These are phyloP conservation scores for Citrus mangshanensis DNA, from an alignment of 345 rosid genomes.

Conservation along the genomic window DNA sequence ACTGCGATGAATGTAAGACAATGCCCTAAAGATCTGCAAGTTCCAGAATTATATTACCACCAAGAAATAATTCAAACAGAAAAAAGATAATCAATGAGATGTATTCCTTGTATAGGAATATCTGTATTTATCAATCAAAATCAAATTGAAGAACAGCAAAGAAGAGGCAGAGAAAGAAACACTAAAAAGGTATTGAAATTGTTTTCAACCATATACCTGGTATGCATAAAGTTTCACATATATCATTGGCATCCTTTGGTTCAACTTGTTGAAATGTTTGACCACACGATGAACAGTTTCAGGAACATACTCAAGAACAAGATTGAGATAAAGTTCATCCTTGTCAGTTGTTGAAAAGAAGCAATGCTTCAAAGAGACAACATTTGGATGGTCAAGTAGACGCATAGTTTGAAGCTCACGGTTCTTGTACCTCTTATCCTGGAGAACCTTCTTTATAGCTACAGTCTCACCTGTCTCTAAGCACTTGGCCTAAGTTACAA, in stretches of 20 bases:
- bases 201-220: conserved; percentile 46
- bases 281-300: conserved; percentile 92
- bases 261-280: conserved; percentile 88
- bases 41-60: conserved; percentile 2
- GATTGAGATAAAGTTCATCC: conserved; percentile 92
- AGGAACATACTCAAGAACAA: conserved; percentile 96
- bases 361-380: conserved; percentile 87
- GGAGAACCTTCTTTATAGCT: conserved; percentile 96
- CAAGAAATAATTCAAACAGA: not conserved
- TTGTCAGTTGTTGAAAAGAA: conserved; percentile 96
- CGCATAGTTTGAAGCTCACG: conserved; percentile 99
- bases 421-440: conserved; percentile 96
- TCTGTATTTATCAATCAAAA: not conserved
- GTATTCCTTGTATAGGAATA: not conserved
- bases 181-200: not conserved
- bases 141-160: not conserved
- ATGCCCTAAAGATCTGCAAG: conserved; percentile 87
- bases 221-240: conserved; percentile 90
- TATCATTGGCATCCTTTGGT: conserved; percentile 86
- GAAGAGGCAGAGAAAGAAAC: not conserved
- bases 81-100: not conserved
- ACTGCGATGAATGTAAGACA: conserved; percentile 83
- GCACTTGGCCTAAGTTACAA: conserved; percentile 69
- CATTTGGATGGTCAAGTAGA: conserved; percentile 92
- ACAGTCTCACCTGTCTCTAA: conserved; percentile 96